Evolutionary conservation across 2,329 filamentous ascomycete genomes (phyloP), one percentile per base, ranked within the genome.

Genomic region (Cercospora janseana): DNA sequence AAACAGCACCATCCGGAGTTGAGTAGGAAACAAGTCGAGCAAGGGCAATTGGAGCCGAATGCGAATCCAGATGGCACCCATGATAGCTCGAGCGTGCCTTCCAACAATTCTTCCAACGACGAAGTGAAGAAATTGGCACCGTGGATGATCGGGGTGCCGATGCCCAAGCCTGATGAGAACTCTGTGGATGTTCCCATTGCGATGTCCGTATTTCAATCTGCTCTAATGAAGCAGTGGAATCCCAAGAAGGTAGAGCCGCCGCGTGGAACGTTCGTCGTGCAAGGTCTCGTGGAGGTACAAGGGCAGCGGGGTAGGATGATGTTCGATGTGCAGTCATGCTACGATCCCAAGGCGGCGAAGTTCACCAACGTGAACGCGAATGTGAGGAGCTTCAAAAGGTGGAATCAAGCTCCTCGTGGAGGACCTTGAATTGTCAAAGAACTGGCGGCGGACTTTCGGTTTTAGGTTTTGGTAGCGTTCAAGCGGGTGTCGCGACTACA

Each of bases 271-370:
- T 69, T 77, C 44, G 52, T 72, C 0, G 69, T 78, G 9, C 62
- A 66, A 1, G 76, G 75, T 3, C 48, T 76, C 26, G 63, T 79
- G 1, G 73, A 77, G 49, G 58, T 78, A 3, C 61, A 67, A n/a
- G 75, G 75, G 5, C 59, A 63, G 6, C 66, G 63, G 35, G 73
- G 70, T 0, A 65, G 64, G 32, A 57, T 72, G 49, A 69, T 71
- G 4, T 54, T 77, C n/a, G 73, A 76, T 49, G 71, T 78, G 2
- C 52, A 60, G 6, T 71, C 67, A 4, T 67, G 63, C 4, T 79
- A 77, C 54, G 73, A 78, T 49, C 73, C 74, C 1, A 69, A 69
- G 38, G 50, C 60, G 18, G 65, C 60, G 7, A 68, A 68, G 31
- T 76, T 67, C 47, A 62, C 72, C 4, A 52, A 44, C 15, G 51